These are phyloP conservation scores for Hordeum marinum DNA, from an alignment of 176 grass and related monocot genomes.

Conservation along the genomic window DNA sequence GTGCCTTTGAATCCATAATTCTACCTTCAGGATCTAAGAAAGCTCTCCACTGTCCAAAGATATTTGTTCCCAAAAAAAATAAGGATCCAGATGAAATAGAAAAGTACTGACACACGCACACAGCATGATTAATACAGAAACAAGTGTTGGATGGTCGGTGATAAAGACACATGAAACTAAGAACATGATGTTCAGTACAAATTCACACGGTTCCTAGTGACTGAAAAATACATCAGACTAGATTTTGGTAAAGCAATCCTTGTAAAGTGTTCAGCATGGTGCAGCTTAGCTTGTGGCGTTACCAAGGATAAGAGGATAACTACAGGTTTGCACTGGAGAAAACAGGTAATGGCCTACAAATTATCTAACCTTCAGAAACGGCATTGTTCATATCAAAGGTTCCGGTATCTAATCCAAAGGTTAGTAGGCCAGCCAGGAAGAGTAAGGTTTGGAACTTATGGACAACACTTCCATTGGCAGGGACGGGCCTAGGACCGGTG, in stretches of 20 bases:
- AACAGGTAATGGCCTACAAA: neutral
- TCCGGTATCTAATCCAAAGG: neutral
- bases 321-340: neutral
- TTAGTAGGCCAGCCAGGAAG: neutral
- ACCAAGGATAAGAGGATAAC: neutral
- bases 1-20: conserved; percentile 81
- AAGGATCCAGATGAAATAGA: conserved; percentile 6
- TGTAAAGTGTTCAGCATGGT: neutral
- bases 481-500: neutral
- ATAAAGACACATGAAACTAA: conserved; percentile 7
- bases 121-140: neutral
- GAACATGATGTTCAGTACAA: neutral
- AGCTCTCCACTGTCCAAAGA: conserved; percentile 61
- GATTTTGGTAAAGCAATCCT: conserved; percentile 2
- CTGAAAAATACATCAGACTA: neutral
- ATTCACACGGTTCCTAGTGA: neutral
- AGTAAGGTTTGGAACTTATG: neutral
- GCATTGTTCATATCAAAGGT: neutral
- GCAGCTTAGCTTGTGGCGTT: neutral
- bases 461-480: neutral
- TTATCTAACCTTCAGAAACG: neutral
- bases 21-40: conserved; percentile 96
- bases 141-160: neutral
- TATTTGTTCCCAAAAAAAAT: conserved; percentile 13
- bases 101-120: neutral